Percentiles rank a stretch among this genome's conserved stretches.
These are phyloP conservation scores for Kalaharituber pfeilii DNA, from an alignment of 2,329 filamentous ascomycete species.

Conservation along the genomic window DNA sequence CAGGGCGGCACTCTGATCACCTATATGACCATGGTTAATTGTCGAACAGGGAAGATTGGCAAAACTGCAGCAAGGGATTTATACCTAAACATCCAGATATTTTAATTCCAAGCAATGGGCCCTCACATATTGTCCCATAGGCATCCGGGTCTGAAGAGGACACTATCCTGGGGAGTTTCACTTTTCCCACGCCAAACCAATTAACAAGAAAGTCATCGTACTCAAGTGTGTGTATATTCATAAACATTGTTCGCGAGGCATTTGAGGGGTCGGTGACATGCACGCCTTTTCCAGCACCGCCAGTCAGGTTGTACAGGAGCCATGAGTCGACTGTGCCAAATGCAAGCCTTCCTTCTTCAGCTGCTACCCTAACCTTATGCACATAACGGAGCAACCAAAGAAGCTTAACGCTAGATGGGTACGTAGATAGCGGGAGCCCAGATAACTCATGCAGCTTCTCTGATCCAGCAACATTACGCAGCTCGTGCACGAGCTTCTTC, in stretches of 20 bases:
- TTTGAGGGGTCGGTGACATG: conserved; percentile 79
- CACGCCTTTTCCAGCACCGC: conserved; percentile 46
- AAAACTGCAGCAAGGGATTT: neutral
- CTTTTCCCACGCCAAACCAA: conserved; percentile 63
- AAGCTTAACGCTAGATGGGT: conserved; percentile 73
- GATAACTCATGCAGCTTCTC: conserved; percentile 53
- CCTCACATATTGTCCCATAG: conserved; percentile 50
- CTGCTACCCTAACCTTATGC: conserved; percentile 51
- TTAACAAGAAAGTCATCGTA: conserved; percentile 61
- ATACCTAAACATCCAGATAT: conserved; percentile 61
- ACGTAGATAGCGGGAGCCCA: conserved; percentile 72
- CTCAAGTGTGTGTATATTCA: conserved; percentile 64
- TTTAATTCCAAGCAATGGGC: conserved; percentile 48
- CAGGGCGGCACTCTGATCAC: conserved; percentile 71
- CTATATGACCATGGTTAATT: neutral
- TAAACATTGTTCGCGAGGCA: conserved; percentile 84
- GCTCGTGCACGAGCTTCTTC: conserved; percentile 50
- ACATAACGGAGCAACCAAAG: conserved; percentile 64
- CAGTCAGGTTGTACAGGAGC: conserved; percentile 73
- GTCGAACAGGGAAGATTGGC: neutral
- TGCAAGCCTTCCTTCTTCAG: conserved; percentile 56
- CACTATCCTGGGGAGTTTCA: conserved; percentile 65
- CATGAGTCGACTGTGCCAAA: conserved; percentile 83
- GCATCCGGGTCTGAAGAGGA: conserved; percentile 57
- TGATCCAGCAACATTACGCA: conserved; percentile 50